phyloP scores from a whole-genome alignment of 345 rosid genomes.

The Populus ilicifolia region DNA sequence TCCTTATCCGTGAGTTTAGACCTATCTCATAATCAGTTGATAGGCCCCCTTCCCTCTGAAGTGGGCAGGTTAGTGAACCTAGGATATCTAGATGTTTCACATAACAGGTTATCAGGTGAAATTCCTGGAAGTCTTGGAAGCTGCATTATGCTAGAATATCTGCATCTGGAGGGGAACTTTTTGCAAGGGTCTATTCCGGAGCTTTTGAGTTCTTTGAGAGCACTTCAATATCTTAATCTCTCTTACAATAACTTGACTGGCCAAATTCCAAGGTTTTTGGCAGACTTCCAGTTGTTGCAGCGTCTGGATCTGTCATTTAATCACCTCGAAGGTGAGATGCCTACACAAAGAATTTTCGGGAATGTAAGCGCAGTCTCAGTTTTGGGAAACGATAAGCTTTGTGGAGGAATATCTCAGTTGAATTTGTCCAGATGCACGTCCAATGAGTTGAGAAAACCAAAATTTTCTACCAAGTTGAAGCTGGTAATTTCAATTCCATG shows the following conservation, averaged over 20 bases:
- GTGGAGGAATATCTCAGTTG: conserved; percentile 14
- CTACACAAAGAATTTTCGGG: conserved; percentile 2
- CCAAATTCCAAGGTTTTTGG: conserved; percentile 2
- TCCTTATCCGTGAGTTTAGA: background rate
- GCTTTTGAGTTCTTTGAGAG: conserved; percentile 9
- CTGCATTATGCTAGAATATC: background rate
- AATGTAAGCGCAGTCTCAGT: background rate
- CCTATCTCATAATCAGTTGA: conserved; percentile 5
- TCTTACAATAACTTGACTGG: conserved; percentile 15
- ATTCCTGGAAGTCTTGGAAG: conserved; percentile 9
- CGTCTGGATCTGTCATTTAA: conserved; percentile 11
- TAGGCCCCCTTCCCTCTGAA: background rate
- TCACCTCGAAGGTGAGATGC: conserved; percentile 12
- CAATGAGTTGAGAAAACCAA: background rate
- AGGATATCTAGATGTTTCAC: background rate
- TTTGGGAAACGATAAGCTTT: conserved; percentile 5
- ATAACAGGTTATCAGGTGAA: conserved; percentile 6
- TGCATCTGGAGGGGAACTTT: conserved; percentile 3
- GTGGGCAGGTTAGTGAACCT: conserved; percentile 3
- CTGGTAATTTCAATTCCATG: background rate
- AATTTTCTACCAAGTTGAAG: background rate
- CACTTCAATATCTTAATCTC: background rate
- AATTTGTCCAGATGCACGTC: conserved; percentile 1
- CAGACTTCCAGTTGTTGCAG: background rate
- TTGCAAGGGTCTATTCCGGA: conserved; percentile 8